Evolutionary conservation across 495 filamentous ascomycete genomes (phyloP), one percentile per base, ranked within the genome.

Genomic region (Cryomyces minteri): DNA sequence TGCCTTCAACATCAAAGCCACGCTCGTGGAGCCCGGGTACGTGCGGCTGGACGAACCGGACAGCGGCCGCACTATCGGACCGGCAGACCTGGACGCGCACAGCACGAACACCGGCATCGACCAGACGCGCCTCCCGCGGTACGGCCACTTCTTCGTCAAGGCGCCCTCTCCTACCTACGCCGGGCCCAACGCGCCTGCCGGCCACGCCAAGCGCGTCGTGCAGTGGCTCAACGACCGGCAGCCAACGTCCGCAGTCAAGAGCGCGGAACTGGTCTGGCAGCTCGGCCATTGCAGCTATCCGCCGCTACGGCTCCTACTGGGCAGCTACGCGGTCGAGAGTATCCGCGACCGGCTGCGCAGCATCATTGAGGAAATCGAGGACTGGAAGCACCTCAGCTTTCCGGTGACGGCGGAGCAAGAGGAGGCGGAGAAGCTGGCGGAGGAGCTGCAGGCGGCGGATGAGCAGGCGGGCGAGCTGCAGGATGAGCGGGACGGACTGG

Each of bases 221-320:
- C 82, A 90, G 62, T 96, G 90, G 90, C 65, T 96, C 2, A 82
- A 81, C 14, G 84, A 94, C 47, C 75, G 82, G 46, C 87, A 95
- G 62, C 90, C 88, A 4, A 88, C 84, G 6, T 92, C 82, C 53
- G 86, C 85, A 7, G 80, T 94, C 41, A 90, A 90, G 62, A 85
- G 85, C 46, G 88, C 88, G n/a, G 84, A 95, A 68, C 66, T 95
- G 49, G 80, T 95, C 6, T 96, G 90, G 90, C 85, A 96, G 68
- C 66, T 96, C 36, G 90, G 79, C 0, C 90, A 96, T 64, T 96
- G 90, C 62, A 75, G 72, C 11, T 92, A 86, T 55, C 90, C 90
- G 41, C 90, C 90, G 0, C 55, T 98, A 46, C 61, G 90, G 28
- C 61, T 98, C 50, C 68, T 95, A 44, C 57, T 98, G 45, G 90